Evolutionary conservation across 345 rosid species (phyloP), one percentile per base, ranked within the genome.

Genomic region (Dimocarpus longan): DNA sequence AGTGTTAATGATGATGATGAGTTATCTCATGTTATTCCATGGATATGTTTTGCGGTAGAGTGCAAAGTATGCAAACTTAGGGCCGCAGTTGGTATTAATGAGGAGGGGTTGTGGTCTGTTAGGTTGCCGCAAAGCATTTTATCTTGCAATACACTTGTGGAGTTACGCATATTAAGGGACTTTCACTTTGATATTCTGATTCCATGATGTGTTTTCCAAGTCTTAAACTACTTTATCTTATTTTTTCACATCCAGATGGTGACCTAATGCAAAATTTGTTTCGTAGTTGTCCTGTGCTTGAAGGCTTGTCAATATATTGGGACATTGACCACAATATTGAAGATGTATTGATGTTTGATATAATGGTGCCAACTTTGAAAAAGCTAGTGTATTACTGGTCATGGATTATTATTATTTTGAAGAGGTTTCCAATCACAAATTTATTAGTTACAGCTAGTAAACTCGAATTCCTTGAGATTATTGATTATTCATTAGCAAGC

Each of bases 221-320:
- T 66, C 63, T 67, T 13, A 50, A 13, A 62, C 10, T 19, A 15
- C 73, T 76, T 56, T 28, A 64, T 48, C 5, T 76, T 3, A 13
- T 0, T 48, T 0, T 11, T n/a, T 5, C 18, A 22, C 11, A 40
- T 10, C 50, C 37, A 5, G 26, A 52, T 52, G 19, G 15, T 42
- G 62, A 21, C 39, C 4, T 40, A 13, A 12, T 68, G n/a, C 46
- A 63, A 15, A 66, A 39, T 8, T 4, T 66, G 19, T 40, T 66
- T 32, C n/a, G 21, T 37, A 32, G 42, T 21, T 66, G 79, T 60
- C 72, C 40, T n/a, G 22, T 66, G 11, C 54, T 76, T 48, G 72
- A 76, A n/a, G 72, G 66, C 6, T 13, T 76, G 65, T 11, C 28
- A 26, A 26, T 26, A 26, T 26, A 26, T 26, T 15, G 63, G 12